Evolutionary conservation across 2,329 filamentous ascomycete species (phyloP), one percentile per base, ranked within the genome.

Genomic region (Nannizziopsis barbatae): DNA sequence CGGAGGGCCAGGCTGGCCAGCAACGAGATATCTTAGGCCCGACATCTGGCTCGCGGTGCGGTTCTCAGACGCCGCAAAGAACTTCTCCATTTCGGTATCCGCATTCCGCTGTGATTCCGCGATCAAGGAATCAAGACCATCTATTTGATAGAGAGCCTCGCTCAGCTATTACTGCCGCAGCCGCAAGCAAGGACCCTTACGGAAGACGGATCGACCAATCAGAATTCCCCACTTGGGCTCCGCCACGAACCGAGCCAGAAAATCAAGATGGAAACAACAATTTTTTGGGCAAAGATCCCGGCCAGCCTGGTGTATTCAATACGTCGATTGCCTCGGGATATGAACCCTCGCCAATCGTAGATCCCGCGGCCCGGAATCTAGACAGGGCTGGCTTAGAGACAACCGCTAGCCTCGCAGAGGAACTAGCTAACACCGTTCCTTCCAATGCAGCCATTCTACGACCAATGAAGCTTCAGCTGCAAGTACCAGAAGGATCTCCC

Each of bases 61-160:
- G 67, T 18, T 63, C 71, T n/a, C 72, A 75, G 42, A 76, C 76
- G 22, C 66, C 71, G 30, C 69, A 76, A 30, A 75, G 79, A 43
- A 82, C 81, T 18, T 80, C 82, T 1, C 67, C 82, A 44, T 74
- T 76, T 1, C 80, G 81, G 9, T 86, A 89, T 65, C 84, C 87
- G 0, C 79, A 86, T 47, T 90, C 86, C 1, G 86, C 86, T 4
- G 75, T 87, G 20, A 86, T 85, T 9, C 83, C 84, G 8, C 55
- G 66, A 42, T 59, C 59, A 8, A 58, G 59, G 40, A 62, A 64
- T 40, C 53, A 64, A 14, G 60, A 66, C 18, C 53, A 56, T 9
- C 56, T 65, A 35, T 52, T 63, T 30, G 9, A 74, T 68, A 17
- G 77, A 71, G 51, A 75, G 69, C 83, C 85, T 8, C 80, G 75